Base-by-base conservation (phyloP, 164 flowering plant species). In the Liriodendron chinense region DNA sequence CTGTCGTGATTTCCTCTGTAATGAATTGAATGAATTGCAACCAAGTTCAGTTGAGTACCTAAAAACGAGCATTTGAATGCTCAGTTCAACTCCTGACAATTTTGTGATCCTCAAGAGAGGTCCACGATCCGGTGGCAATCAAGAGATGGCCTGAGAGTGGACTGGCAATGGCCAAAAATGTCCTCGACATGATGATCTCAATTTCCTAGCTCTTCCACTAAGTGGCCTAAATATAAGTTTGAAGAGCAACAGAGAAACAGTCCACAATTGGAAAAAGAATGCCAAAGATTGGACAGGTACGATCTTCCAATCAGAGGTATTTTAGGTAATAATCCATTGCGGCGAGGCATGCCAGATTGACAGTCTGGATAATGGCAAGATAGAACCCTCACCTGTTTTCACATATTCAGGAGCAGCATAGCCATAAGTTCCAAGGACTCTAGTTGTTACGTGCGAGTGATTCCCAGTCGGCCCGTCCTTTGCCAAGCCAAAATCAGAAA, bases 401-500 rank as follows among this genome's bases (percentile, higher is more conserved):
- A 24, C 16, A 66, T 66, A 66, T 25, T 66, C 43, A 25, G 69
- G 69, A 25, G 28, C 69, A 25, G 43, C 69, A 25, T 26, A 66
- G 18, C 69, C 69, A 18, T 26, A 66, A 25, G 69, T 23, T 16
- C 69, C 69, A 24, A 24, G 23, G 9, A 66, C 43, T 25, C 69
- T 26, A 66, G 69, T 66, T 7, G 69, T 24, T 25, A 66, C 69
- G 43, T 66, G 69, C 20, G 69, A 24, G 20, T 12, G 9, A 14
- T 9, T 24, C 4, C 43, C 69, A 1, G 43, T 66, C 2, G 69
- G 69, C 23, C 69, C 69, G 23, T 66, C 69, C 43, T 66, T 26
- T 66, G 69, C 69, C 69, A 66, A 66, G 26, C 69, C 69, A 66
- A 66, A 66, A 66, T 66, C 69, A 66, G 69, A 66, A 66, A 26